These are phyloP conservation scores for Trametes sp. DNA, from an alignment of 1,284 basidiomycete species.

Conservation along the genomic window DNA sequence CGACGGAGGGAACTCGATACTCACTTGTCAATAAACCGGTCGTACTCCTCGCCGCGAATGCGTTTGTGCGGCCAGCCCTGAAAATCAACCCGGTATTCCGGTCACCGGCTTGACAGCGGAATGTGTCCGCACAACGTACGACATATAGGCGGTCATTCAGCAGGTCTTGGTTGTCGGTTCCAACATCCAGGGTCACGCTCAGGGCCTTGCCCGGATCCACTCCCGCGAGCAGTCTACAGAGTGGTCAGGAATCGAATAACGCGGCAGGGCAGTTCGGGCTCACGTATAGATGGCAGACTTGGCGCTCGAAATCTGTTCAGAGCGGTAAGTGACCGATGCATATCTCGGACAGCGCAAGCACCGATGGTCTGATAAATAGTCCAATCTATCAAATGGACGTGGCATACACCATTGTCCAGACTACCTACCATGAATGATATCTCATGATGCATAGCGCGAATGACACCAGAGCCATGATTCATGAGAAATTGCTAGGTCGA, in stretches of 20 bases:
- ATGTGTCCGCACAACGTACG: slow-evolving; percentile 42
- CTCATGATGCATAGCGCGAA: too few relatives aligned
- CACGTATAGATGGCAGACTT: slow-evolving; percentile 88
- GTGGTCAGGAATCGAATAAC: not conserved
- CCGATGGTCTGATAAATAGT: too few relatives aligned
- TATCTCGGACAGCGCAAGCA: too few relatives aligned
- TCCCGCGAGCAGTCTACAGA: slow-evolving; percentile 74
- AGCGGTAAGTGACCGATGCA: too few relatives aligned
- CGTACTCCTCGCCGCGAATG: slow-evolving; percentile 70
- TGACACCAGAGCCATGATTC: too few relatives aligned
- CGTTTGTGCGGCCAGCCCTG: slow-evolving; percentile 72
- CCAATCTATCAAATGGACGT: too few relatives aligned
- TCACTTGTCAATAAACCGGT: slow-evolving; percentile 73
- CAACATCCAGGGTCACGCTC: slow-evolving; percentile 77
- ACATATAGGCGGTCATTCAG: slow-evolving; percentile 77
- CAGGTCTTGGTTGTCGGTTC: slow-evolving; percentile 75
- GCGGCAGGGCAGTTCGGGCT: slow-evolving; percentile 32
- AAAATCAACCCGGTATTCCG: not conserved
- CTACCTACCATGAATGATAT: too few relatives aligned
- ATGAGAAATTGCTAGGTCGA: too few relatives aligned
- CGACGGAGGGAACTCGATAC: slow-evolving; percentile 20
- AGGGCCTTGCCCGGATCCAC: slow-evolving; percentile 78
- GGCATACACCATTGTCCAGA: too few relatives aligned
- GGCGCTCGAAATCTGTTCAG: slow-evolving; percentile 71
- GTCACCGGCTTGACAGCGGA: not conserved